These are phyloP conservation scores for Trifolium repens DNA, from an alignment of 306 rosid genomes.

Conservation along the genomic window DNA sequence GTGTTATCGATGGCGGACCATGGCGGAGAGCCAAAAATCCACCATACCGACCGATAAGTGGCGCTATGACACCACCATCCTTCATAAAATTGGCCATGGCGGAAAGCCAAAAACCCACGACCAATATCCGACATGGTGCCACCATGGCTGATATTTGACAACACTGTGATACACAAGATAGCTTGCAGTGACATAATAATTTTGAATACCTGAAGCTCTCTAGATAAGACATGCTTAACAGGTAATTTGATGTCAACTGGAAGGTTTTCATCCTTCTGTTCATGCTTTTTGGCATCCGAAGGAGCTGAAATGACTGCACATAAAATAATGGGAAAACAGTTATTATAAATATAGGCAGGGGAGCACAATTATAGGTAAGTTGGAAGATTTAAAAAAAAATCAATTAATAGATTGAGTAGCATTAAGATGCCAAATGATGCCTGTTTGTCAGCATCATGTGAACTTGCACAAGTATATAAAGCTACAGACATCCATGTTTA, in stretches of 20 bases:
- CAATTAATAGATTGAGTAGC: conserved; percentile 4
- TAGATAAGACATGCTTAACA: conserved; percentile 75
- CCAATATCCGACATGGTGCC: too few relatives aligned
- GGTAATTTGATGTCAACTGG: conserved; percentile 80
- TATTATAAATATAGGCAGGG: conserved; percentile 4
- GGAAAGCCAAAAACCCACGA: too few relatives aligned
- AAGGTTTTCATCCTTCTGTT: conserved; percentile 75
- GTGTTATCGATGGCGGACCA: too few relatives aligned
- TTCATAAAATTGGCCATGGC: too few relatives aligned
- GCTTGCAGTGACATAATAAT: conserved; percentile 24
- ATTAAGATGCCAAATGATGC: conserved; percentile 14
- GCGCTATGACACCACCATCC: too few relatives aligned
- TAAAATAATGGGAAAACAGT: conserved; percentile 26
- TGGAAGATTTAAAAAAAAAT: conserved; percentile 19
- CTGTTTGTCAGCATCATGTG: too few relatives aligned
- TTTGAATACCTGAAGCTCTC: conserved; percentile 80
- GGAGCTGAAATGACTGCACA: conserved; percentile 62
- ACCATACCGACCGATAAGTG: too few relatives aligned
- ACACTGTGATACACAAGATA: conserved; percentile 11
- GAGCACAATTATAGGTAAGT: conserved; percentile 20
- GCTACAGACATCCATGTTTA: too few relatives aligned
- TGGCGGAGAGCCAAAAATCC: too few relatives aligned
- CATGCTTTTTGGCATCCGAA: conserved; percentile 62
- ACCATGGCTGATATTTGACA: too few relatives aligned
- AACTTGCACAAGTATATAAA: too few relatives aligned